Base-by-base conservation (phyloP, 2,329 filamentous ascomycete genomes). In the Hypoxylon sp. region DNA sequence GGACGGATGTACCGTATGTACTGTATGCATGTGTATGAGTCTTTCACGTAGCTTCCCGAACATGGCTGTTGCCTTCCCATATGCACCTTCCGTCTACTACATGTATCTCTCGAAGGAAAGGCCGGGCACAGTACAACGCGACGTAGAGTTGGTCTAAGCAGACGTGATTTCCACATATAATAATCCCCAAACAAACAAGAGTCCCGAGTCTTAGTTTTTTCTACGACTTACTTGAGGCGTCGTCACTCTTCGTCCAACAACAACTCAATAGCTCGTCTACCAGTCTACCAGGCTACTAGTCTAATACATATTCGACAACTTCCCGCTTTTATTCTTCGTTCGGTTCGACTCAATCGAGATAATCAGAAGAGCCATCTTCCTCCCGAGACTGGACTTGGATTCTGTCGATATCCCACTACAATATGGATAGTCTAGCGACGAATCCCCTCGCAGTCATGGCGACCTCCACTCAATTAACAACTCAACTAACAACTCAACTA, bases 361-460 rank as follows among this genome's bases (percentile, higher is more conserved):
- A 29, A 17, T 24, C 5, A 26, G 53, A 44, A 47, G 24, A 5
- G n/a, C 11, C 22, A 11, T 10, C 19, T n/a, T 51, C 17, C 29
- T 31, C 24, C 13, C 47, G 9, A 53, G 14, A 11, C 31, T 13
- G 13, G 11, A n/a, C 13, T 24, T 26, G 19, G 8, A 8, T n/a
- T 4, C 31, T 35, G 47, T 29, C 26, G 42, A 17, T 35, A 33
- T 14, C 8, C 24, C 14, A 5, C 24, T 13, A 29, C 5, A 37
- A 9, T 3, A 42, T 17, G 37, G 14, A 42, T 8, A 4, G 37
- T 39, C 3, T 35, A 56, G 46, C 26, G 19, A 33, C 17, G 6
- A n/a, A 47, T 35, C 35, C 31, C 3, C 39, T 14, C 35, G 9
- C 10, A 35, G 53, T 24, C 9, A 56, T 56, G 53, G 13, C 53